These are phyloP conservation scores for Skeletonema costatum DNA, from an alignment of 108 stramenopile genomes.

Conservation along the genomic window DNA sequence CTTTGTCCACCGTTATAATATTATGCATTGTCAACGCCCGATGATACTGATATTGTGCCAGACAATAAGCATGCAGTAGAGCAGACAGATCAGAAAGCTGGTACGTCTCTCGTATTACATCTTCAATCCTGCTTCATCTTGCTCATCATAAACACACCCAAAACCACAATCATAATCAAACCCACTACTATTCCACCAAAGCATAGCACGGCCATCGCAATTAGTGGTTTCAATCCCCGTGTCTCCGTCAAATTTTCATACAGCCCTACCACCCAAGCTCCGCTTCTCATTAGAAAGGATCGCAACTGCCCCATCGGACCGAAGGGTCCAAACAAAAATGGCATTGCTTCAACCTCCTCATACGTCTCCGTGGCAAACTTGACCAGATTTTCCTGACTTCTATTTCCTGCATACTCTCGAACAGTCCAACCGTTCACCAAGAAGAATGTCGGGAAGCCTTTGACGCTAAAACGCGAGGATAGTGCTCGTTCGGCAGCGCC, in stretches of 20 bases:
- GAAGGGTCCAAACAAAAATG: conserved; percentile 57
- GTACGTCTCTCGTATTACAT: not conserved
- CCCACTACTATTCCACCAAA: conserved; percentile 24
- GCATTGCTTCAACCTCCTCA: conserved; percentile 28
- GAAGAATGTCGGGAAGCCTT: conserved; percentile 80
- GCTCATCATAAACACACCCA: conserved; percentile 43
- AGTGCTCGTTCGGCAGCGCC: conserved; percentile 69
- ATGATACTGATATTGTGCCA: too few species aligned
- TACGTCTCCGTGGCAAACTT: conserved; percentile 63
- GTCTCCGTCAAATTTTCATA: conserved; percentile 48
- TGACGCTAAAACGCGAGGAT: conserved; percentile 64
- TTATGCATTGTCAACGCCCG: not conserved
- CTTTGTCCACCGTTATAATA: not conserved
- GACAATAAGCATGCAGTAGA: too few species aligned
- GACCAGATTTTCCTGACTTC: conserved; percentile 59
- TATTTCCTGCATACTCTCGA: conserved; percentile 62
- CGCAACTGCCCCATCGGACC: conserved; percentile 82
- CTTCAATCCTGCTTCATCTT: conserved; percentile 46
- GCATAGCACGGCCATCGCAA: conserved; percentile 36
- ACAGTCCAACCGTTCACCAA: conserved; percentile 76
- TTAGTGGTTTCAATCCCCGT: conserved; percentile 38
- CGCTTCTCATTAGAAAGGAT: conserved; percentile 54
- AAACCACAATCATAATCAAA: conserved; percentile 26
- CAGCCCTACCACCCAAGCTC: conserved; percentile 43
- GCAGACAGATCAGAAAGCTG: not conserved